phyloP scores from a whole-genome alignment of 345 rosid species.

The Ailanthus altissimus region DNA sequence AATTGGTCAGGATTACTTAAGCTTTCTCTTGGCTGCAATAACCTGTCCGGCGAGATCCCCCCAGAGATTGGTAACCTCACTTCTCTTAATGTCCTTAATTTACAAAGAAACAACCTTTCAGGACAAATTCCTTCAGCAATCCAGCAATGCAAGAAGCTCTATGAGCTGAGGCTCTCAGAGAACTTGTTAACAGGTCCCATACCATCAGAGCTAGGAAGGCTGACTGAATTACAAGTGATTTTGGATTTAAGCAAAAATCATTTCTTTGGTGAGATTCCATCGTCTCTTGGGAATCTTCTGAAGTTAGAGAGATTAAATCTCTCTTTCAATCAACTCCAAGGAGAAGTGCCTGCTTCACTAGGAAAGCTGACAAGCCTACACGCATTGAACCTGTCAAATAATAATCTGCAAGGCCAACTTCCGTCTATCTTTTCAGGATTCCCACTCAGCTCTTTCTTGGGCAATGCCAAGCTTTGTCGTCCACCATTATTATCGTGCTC shows the following conservation, averaged over 20 bases:
- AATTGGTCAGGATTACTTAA: conserved; percentile 63
- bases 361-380: conserved; percentile 76
- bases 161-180: conserved; percentile 68
- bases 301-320: conserved; percentile 76
- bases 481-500: conserved; percentile 56
- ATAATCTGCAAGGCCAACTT: conserved; percentile 65
- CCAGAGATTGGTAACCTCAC: conserved; percentile 64
- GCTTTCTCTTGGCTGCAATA: conserved; percentile 68
- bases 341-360: conserved; percentile 61
- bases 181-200: conserved; percentile 64
- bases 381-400: conserved; percentile 69
- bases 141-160: conserved; percentile 73
- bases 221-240: conserved; percentile 79
- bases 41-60: conserved; percentile 64
- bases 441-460: conserved; percentile 54
- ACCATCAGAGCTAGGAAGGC: conserved; percentile 67
- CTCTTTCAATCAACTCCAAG: conserved; percentile 65
- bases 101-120: conserved; percentile 72
- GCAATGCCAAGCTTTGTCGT: conserved; percentile 59
- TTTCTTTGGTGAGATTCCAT: conserved; percentile 60
- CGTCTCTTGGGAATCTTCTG: conserved; percentile 59
- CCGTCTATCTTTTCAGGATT: conserved; percentile 59
- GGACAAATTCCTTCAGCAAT: conserved; percentile 64
- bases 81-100: conserved; percentile 73
- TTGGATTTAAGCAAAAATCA: conserved; percentile 72